Evolutionary conservation across 2,329 filamentous ascomycete species (phyloP).

Genomic region (Orbilia javanica): DNA sequence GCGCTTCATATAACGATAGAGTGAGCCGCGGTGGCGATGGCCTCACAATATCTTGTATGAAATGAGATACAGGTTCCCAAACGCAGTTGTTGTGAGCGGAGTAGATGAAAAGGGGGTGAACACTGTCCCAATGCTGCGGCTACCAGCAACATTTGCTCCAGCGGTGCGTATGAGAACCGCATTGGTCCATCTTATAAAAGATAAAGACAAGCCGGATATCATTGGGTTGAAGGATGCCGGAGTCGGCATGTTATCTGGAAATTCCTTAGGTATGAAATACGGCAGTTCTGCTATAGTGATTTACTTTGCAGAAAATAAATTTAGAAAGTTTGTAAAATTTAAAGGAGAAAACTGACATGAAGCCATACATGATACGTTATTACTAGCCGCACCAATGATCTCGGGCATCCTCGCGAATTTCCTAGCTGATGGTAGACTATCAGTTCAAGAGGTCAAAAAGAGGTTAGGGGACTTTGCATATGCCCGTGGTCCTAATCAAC

Average conservation of each 20-base stretch:
- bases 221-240: not conserved
- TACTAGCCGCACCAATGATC: conserved; percentile 1
- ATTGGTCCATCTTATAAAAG: not conserved
- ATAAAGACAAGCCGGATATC: too few species aligned
- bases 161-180: not conserved
- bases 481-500: not conserved
- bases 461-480: not conserved
- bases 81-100: not conserved
- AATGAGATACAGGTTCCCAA: not conserved
- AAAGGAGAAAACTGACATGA: too few species aligned
- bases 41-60: not conserved
- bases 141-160: not conserved
- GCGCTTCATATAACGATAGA: not conserved
- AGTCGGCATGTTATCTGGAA: not conserved
- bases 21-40: not conserved
- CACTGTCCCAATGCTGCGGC: not conserved
- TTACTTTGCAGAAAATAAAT: too few species aligned
- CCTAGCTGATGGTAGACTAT: not conserved
- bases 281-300: too few species aligned
- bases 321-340: too few species aligned
- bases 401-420: conserved; percentile 16
- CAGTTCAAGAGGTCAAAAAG: not conserved
- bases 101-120: not conserved
- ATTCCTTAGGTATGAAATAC: not conserved
- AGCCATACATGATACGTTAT: too few species aligned